phyloP scores from a whole-genome alignment of 495 filamentous ascomycete species.

The Podospora pseudocomata region DNA sequence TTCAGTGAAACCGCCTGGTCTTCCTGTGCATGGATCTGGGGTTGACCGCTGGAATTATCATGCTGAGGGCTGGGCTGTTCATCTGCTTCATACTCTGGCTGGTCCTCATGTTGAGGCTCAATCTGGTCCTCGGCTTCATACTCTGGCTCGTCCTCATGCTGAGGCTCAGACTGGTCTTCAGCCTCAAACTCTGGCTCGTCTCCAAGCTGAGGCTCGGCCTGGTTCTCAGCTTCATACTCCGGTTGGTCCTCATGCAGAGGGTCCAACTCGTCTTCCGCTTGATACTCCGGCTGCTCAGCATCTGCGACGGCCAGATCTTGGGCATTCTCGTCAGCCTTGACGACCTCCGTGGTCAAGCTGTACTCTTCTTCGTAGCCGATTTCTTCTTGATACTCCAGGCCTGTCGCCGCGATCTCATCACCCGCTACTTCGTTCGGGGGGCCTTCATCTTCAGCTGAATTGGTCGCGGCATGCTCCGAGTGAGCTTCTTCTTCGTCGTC shows the following conservation, averaged over 20 bases:
- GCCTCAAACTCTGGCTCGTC: too few relatives aligned
- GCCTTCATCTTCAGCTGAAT: not conserved
- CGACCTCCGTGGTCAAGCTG: conserved; percentile 2
- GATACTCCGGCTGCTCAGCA: not conserved
- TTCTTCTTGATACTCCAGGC: conserved; percentile 29
- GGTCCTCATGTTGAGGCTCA: not conserved
- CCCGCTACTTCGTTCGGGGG: not conserved
- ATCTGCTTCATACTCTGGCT: not conserved
- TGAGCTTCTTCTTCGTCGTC: conserved; percentile 15
- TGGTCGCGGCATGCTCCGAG: not conserved
- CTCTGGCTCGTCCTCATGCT: not conserved
- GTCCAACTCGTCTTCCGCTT: not conserved
- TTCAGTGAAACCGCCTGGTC: not conserved
- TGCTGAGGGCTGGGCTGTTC: not conserved
- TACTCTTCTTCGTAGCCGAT: conserved; percentile 34
- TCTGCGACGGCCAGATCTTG: not conserved
- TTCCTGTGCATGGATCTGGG: not conserved
- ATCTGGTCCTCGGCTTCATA: too few relatives aligned
- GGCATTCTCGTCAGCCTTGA: not conserved
- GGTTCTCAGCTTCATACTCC: not conserved
- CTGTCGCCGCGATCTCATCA: conserved; percentile 13
- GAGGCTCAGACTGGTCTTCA: too few relatives aligned
- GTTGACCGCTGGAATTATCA: not conserved
- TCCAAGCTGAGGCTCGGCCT: not conserved
- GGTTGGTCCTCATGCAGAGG: not conserved